These are phyloP conservation scores for Colletotrichum sansevieriae DNA, from an alignment of 2,329 filamentous ascomycete species.

Conservation along the genomic window DNA sequence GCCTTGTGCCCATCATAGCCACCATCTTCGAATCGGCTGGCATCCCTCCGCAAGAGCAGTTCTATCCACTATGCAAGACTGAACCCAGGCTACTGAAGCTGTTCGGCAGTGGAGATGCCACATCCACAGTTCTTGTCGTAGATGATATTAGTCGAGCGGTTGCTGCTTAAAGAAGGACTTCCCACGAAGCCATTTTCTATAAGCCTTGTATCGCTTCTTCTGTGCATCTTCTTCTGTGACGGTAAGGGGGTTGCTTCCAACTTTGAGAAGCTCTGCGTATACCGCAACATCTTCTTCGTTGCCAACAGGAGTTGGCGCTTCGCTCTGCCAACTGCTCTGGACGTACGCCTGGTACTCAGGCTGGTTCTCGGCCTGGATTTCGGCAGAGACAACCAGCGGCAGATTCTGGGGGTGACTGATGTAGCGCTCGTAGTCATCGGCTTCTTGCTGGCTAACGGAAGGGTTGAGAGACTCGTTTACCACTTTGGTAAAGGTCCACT, in stretches of 20 bases:
- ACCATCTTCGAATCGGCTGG: conserved; percentile 42
- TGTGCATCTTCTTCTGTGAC: conserved; percentile 87
- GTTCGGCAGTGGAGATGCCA: conserved; percentile 28
- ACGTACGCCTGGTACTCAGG: conserved; percentile 86
- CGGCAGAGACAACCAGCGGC: conserved; percentile 81
- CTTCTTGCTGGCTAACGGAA: conserved; percentile 80
- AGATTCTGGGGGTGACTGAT: conserved; percentile 90
- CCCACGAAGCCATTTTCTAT: conserved; percentile 92
- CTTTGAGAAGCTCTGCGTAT: conserved; percentile 81
- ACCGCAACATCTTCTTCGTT: conserved; percentile 77
- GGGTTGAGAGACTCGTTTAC: conserved; percentile 89
- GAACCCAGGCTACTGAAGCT: conserved; percentile 44
- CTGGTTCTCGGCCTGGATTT: conserved; percentile 71
- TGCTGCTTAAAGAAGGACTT: conserved; percentile 98
- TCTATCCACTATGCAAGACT: conserved; percentile 51
- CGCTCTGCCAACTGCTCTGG: conserved; percentile 74
- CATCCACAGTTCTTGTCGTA: neutral
- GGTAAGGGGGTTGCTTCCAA: conserved; percentile 86
- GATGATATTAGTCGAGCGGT: conserved; percentile 65
- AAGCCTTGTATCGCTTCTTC: conserved; percentile 98
- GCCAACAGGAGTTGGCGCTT: conserved; percentile 60
- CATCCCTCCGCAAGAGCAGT: conserved; percentile 48
- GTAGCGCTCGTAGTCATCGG: conserved; percentile 89
- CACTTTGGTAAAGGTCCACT: conserved; percentile 90
- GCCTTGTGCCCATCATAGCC: conserved; percentile 51